Evolutionary conservation across 2,329 filamentous ascomycete genomes (phyloP), one percentile per base, ranked within the genome.

Genomic region (Cryoendolithus antarcticus): DNA sequence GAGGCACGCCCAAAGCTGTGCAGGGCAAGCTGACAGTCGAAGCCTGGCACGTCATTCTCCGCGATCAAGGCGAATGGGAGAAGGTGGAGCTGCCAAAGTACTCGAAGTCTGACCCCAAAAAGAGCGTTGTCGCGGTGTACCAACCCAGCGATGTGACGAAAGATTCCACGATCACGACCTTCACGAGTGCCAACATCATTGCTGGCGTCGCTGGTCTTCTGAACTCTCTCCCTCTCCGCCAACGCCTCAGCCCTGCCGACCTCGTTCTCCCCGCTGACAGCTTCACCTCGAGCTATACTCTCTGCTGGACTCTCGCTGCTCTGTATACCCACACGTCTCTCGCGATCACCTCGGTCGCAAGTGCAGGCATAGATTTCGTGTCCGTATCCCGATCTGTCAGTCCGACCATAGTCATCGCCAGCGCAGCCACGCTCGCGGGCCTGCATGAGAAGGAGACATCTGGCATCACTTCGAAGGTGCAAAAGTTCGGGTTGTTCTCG

Each of bases 41-140:
- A n/a, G 91, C 89, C 9, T 98, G 89, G 88, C 84, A 93, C 54
- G 84, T 95, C 44, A 73, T 96, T 38, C 66, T 95, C 21, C 75
- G 80, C 47, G 82, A 91, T 45, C 70, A 72, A 47, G 74, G 77
- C 11, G 62, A 66, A 21, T 67, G 65, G 39, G 69, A 73, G 30
- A 74, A 71, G 32, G 64, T 64, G 6, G 74, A 84, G 12, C 67
- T 94, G 9, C 84, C 84, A 1, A 62, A 71, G 7, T 62, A 74
- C 37, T 73, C 77, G 31, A 71, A 69, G 15, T 73, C 72, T 29
- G 54, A 58, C 1, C 62, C 61, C 19, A 60, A 67, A 2, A 66
- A 64, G 7, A 63, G 64, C 12, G 44, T 78, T 24, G 65, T 84
- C 34, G 71, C 77, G 30, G 80, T 89, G 52, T 85, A 80, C 76